phyloP scores from a whole-genome alignment of 257 asterid species.

The Solanum boliviense region DNA sequence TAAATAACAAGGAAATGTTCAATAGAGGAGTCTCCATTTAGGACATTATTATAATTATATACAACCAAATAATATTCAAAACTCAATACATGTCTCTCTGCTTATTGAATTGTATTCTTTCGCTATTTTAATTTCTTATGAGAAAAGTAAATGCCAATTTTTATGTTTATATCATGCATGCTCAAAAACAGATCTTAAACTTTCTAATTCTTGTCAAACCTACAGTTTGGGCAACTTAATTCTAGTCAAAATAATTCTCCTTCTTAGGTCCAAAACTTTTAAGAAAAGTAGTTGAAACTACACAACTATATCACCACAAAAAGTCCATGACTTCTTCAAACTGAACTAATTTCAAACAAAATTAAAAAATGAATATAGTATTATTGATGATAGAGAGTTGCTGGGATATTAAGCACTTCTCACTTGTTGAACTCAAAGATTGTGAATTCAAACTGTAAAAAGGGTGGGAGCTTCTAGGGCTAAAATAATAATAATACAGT shows the following conservation, averaged over 20 bases:
- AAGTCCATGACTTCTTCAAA: background rate
- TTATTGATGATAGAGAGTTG: background rate
- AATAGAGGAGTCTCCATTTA: conserved; percentile 26
- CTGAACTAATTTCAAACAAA: background rate
- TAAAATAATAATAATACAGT: background rate
- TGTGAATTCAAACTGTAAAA: too few species aligned
- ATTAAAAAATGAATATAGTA: background rate
- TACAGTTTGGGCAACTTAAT: background rate
- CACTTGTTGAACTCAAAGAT: too few species aligned
- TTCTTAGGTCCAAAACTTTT: background rate
- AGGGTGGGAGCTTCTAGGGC: background rate
- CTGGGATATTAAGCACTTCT: too few species aligned
- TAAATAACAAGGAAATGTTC: conserved; percentile 50
- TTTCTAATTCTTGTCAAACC: background rate
- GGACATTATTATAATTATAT: background rate
- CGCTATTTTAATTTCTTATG: background rate
- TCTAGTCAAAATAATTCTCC: background rate
- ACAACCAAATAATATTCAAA: background rate
- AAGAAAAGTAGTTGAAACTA: background rate
- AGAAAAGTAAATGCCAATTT: background rate
- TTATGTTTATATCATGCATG: background rate
- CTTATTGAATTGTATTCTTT: background rate
- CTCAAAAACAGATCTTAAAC: too few species aligned
- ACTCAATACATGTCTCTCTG: background rate
- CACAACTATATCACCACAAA: background rate